Evolutionary conservation across 2,329 filamentous ascomycete species (phyloP), one percentile per base, ranked within the genome.

Genomic region (Aspergillus viridinutans): DNA sequence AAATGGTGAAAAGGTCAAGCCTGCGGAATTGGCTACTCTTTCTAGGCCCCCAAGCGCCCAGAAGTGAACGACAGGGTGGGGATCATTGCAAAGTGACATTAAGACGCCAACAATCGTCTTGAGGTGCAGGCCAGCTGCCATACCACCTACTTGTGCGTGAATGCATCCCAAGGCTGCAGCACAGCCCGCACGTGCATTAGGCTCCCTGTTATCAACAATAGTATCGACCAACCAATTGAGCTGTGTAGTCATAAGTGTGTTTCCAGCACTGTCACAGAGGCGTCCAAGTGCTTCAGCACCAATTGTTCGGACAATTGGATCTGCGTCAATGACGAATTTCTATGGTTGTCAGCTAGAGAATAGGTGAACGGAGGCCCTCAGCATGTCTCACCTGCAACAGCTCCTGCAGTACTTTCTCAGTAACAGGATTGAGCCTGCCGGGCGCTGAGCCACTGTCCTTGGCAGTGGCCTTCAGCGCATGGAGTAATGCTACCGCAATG

Each of bases 31-130:
- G 2, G 93, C 90, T 12, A 96, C 92, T 53, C 90, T 82, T 2
- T 90, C 88, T 29, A 99, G 75, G 9, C 91, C 93, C 70, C 97
- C 92, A 48, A 99, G 79, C 2, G 95, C 93, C 92, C 92, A 97
- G 70, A 93, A 96, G 73, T 99, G 94, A 8, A 99, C 94, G 0
- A 90, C 87, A 0, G 94, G 92, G 71, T 99, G 94, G 21, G 93
- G 90, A 69, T 99, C 94, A 65, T 92, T 96, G 72, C 92, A 93
- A 9, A 99, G 82, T 7, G 94, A 97, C 89, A 97, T 96, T n/a
- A 99, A 79, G 42, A 99, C 95, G 20, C 93, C 90, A n/a, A 97
- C 83, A 51, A 99, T 97, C 1, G 92, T 97, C 78, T 97, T 97
- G 52, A 99, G 81, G 71, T 99, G 94, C 66, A 94, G 92, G 3